phyloP scores from a whole-genome alignment of 2,329 filamentous ascomycete species.

The Aspergillus carbonarius region DNA sequence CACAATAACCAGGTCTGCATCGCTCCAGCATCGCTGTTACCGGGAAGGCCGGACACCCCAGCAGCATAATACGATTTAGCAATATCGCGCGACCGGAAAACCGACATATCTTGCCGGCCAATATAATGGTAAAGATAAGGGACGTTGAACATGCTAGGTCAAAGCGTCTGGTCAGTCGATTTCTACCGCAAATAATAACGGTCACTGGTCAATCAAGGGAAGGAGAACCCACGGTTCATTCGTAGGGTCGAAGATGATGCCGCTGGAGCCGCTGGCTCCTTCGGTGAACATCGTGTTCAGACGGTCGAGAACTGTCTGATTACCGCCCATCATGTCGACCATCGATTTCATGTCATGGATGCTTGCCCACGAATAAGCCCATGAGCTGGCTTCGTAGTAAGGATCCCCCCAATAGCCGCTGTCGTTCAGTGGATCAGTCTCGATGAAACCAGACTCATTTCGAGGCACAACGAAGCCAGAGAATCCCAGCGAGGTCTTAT shows the following conservation, averaged over 20 bases:
- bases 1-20: conserved; percentile 71
- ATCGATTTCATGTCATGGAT: conserved; percentile 63
- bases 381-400: conserved; percentile 62
- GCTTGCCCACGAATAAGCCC: conserved; percentile 68
- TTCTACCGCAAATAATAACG: background rate
- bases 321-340: conserved; percentile 57
- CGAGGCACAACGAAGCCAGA: conserved; percentile 67
- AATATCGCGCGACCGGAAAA: conserved; percentile 58
- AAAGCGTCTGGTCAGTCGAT: background rate
- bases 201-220: too few species aligned
- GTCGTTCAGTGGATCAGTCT: conserved; percentile 53
- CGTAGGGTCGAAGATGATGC: conserved; percentile 65
- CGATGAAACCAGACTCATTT: conserved; percentile 50
- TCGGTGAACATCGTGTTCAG: conserved; percentile 60
- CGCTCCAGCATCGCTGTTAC: conserved; percentile 69
- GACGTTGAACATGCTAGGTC: conserved; percentile 54
- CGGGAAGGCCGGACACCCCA: conserved; percentile 59
- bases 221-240: conserved; percentile 59
- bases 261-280: conserved; percentile 32
- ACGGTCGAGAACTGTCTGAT: conserved; percentile 36
- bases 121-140: conserved; percentile 70
- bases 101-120: conserved; percentile 61
- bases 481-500: conserved; percentile 59
- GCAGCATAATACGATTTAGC: conserved; percentile 61
- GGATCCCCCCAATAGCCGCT: conserved; percentile 64